These are phyloP conservation scores for Immersiella caudata DNA, from an alignment of 495 filamentous ascomycete genomes.

Conservation along the genomic window DNA sequence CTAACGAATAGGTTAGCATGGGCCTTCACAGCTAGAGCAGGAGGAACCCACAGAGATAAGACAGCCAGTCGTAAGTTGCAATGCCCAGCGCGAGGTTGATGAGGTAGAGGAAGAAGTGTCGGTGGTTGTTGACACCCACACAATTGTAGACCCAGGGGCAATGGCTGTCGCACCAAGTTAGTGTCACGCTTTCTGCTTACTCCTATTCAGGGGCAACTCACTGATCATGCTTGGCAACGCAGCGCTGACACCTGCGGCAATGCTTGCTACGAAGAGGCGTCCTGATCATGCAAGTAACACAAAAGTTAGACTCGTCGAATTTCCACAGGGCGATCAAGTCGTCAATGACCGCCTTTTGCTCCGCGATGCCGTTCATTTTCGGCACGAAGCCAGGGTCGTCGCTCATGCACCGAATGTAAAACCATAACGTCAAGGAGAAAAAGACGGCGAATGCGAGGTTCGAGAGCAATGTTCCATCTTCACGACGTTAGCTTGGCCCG, in stretches of 20 bases:
- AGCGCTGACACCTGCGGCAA: conserved; percentile 85
- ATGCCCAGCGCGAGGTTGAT: conserved; percentile 76
- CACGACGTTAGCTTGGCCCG: conserved; percentile 10
- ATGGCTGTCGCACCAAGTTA: conserved; percentile 68
- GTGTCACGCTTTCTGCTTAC: conserved; percentile 19
- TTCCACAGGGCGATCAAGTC: conserved; percentile 81
- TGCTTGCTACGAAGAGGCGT: conserved; percentile 93
- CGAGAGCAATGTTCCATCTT: conserved; percentile 60
- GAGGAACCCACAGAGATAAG: conserved; percentile 45
- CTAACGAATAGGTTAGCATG: conserved; percentile 22
- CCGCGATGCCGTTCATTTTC: conserved; percentile 80
- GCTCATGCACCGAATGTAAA: conserved; percentile 82
- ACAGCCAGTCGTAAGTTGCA: conserved; percentile 56
- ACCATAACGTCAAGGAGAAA: conserved; percentile 72
- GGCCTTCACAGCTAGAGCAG: conserved; percentile 10
- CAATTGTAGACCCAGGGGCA: conserved; percentile 99
- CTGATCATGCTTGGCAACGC: conserved; percentile 97
- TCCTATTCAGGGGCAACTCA: conserved; percentile 49
- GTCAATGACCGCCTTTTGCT: conserved; percentile 85
- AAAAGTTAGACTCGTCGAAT: conserved; percentile 94
- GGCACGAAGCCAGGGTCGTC: conserved; percentile 95
- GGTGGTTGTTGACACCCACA: conserved; percentile 89
- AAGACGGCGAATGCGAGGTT: conserved; percentile 73
- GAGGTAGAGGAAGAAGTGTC: conserved; percentile 92
- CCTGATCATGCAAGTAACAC: conserved; percentile 88